Evolutionary conservation across 2,329 filamentous ascomycete species (phyloP).

Genomic region (Fusarium setosum): DNA sequence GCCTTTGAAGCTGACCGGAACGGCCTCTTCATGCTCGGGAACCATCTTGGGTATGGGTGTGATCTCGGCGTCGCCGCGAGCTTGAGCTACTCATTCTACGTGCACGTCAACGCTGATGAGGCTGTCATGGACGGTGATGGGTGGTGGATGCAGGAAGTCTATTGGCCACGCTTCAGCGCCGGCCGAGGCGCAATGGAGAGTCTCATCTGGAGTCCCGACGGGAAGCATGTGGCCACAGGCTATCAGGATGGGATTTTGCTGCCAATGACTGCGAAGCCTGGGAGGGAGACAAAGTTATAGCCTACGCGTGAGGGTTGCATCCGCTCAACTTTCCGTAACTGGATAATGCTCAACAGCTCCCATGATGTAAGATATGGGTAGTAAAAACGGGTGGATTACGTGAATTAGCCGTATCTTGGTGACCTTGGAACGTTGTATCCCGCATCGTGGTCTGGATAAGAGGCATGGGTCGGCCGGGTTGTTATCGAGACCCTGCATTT

Average conservation of each 20-base stretch:
- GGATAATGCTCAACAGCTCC: no score
- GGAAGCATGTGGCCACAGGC: constrained; percentile 64
- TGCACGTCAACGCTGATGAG: constrained; percentile 62
- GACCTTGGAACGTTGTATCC: no score
- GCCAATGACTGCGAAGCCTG: constrained; percentile 29
- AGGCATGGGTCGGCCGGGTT: no score
- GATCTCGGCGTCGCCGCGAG: constrained; percentile 56
- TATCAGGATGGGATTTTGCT: constrained; percentile 64
- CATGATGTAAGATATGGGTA: no score
- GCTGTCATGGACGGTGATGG: constrained; percentile 58
- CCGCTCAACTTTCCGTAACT: no score
- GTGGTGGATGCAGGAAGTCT: constrained; percentile 67
- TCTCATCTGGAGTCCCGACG: constrained; percentile 65
- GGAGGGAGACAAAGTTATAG: constrained; percentile 19
- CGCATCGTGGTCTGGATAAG: no score
- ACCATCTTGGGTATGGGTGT: constrained; percentile 60
- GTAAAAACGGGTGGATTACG: no score
- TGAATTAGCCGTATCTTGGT: no score
- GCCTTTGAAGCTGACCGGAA: constrained; percentile 66
- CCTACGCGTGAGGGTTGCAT: not conserved
- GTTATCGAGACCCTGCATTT: no score
- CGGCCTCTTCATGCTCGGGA: constrained; percentile 62
- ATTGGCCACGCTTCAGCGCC: constrained; percentile 59
- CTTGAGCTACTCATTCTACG: constrained; percentile 63
- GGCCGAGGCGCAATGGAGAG: constrained; percentile 60